A percentile compares a stretch with the other conserved stretches of the same genome.
phyloP scores from a whole-genome alignment of 345 rosid species.

The Eucalyptus victrix region DNA sequence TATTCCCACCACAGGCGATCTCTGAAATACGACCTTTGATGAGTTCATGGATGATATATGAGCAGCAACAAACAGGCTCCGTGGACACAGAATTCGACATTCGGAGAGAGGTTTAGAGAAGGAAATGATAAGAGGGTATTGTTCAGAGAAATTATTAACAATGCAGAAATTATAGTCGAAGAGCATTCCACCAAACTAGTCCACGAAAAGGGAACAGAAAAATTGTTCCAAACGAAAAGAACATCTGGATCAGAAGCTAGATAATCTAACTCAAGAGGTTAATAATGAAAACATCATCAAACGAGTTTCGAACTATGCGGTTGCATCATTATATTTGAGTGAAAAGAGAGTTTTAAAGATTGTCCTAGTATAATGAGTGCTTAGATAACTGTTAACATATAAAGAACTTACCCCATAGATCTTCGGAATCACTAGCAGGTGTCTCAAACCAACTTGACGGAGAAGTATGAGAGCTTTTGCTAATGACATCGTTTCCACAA shows the following conservation, averaged over 20 bases:
- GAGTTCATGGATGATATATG: neutral
- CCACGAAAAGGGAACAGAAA: neutral
- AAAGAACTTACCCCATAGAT: conserved; percentile 34
- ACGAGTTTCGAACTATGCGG: neutral
- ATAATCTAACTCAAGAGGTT: neutral
- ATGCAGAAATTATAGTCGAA: neutral
- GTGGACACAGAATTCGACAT: neutral
- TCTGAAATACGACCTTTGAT: conserved; percentile 20
- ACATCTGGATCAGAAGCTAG: neutral
- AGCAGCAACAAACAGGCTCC: neutral
- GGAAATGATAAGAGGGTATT: neutral
- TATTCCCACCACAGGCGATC: conserved; percentile 72
- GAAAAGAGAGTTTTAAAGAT: neutral
- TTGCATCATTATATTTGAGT: neutral
- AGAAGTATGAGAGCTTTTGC: conserved; percentile 78
- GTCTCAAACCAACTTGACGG: conserved; percentile 79
- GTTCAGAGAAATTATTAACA: neutral
- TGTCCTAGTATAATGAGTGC: neutral
- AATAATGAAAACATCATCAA: neutral
- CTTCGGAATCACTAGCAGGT: conserved; percentile 75
- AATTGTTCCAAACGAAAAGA: neutral
- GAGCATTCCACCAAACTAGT: neutral
- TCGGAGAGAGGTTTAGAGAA: neutral
- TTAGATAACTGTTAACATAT: neutral
- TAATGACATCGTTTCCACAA: conserved; percentile 88